Evolutionary conservation across 768 basidiomycete species (phyloP), one percentile per base, ranked within the genome.

Genomic region (Tylopilus vinaceipallidus): DNA sequence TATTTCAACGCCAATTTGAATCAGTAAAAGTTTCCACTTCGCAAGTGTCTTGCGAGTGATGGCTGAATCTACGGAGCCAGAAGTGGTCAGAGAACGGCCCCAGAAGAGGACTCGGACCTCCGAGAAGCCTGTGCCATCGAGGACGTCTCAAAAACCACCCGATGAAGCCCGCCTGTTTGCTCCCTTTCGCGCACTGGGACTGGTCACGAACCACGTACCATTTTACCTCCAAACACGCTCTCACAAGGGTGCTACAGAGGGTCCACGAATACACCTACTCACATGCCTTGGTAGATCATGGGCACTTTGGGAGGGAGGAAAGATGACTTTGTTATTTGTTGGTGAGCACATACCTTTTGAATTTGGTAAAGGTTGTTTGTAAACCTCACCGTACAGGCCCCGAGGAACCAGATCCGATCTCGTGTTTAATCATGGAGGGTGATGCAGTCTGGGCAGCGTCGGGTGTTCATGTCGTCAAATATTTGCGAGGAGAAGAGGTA

Each of bases 231-330:
- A 95, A 74, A 83, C 87, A 2, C 81, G 91, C 46, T 83, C 88
- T 1, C 76, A 84, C 61, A 95, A 94, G 65, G 91, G 91, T 22
- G 82, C 91, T 19, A 81, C 89, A 2, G 86, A 87, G 17, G 90
- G 88, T 3, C 93, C 95, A 1, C 80, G 82, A 40, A 75, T 95
- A 49, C 87, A 92, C 54, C 72, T 98, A 36, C 69, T 97, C 29
- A 95, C 92, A 11, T 94, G 90, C 60, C 70, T 98, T 8, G 95
- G 95, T 6, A 81, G 75, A 50, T 82, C 89, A 56, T 98, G 95
- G 95, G 90, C 93, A 16, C 73, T 97, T 62, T 98, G 95, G 95
- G 93, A 97, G 59, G 95, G 92, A 19, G 89, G 84, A 23, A 93
- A 87, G 70, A 94, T 98, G 91, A 78, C 76, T 27, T 71, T 98